These are phyloP conservation scores for Globisporangium rhizosaccharum DNA, from an alignment of 352 stramenopile genomes.

Conservation along the genomic window DNA sequence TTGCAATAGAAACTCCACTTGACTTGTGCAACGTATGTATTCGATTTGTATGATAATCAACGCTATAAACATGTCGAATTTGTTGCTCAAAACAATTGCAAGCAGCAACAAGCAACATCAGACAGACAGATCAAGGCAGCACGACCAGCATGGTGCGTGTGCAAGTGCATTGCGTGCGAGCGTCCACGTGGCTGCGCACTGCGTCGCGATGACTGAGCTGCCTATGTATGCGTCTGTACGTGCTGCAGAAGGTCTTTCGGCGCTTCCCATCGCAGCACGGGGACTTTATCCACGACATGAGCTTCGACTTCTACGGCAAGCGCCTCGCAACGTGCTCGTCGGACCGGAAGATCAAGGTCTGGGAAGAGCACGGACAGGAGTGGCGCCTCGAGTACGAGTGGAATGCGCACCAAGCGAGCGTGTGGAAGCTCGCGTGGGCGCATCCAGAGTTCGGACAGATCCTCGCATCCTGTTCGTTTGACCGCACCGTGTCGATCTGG, in stretches of 20 bases:
- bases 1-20: too few species aligned
- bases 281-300: conserved; percentile 91
- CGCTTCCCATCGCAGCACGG: conserved; percentile 84
- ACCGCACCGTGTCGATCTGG: conserved; percentile 94
- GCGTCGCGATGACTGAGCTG: background rate
- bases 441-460: conserved; percentile 96
- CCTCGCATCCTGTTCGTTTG: conserved; percentile 91
- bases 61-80: too few species aligned
- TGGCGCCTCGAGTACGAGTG: conserved; percentile 88
- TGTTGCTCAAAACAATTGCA: too few species aligned
- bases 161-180: background rate
- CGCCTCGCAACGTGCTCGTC: conserved; percentile 88
- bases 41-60: too few species aligned
- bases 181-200: background rate
- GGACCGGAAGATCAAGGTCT: conserved; percentile 92
- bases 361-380: conserved; percentile 77
- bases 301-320: conserved; percentile 91
- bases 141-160: background rate
- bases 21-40: too few species aligned
- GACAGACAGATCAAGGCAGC: too few species aligned
- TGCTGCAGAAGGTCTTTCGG: conserved; percentile 62
- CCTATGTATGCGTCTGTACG: background rate
- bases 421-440: conserved; percentile 93
- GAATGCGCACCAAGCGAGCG: conserved; percentile 86
- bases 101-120: too few species aligned